A percentile compares a stretch with the other conserved stretches of the same genome.
Conservation (phyloP, 2,329 filamentous ascomycete species). For the Neonectria ditissima region DNA sequence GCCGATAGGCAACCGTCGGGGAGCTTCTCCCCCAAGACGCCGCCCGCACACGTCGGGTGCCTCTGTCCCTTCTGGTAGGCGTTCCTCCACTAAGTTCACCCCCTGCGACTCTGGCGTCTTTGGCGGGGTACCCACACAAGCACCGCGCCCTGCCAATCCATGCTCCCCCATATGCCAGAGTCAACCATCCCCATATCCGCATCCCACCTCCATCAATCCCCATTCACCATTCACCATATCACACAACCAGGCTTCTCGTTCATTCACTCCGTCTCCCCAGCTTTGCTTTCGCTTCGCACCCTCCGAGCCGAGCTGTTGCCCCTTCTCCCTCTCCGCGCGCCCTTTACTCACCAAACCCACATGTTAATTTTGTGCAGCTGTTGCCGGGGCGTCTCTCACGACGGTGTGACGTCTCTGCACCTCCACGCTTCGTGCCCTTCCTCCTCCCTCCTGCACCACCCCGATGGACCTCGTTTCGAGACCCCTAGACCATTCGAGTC, state of each 20-base stretch:
- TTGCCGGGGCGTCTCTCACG: constrained; percentile 66
- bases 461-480: constrained; percentile 67
- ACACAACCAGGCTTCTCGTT: constrained; percentile 22
- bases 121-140: constrained; percentile 54
- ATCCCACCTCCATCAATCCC: constrained; percentile 40
- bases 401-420: constrained; percentile 63
- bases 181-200: constrained; percentile 40
- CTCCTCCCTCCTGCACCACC: constrained; percentile 51
- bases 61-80: constrained; percentile 14
- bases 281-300: constrained; percentile 11
- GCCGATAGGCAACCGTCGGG: constrained; percentile 8
- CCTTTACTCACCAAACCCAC: constrained; percentile 54
- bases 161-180: constrained; percentile 42
- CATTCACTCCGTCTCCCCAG: constrained; percentile 24
- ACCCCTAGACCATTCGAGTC: constrained; percentile 65
- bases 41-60: neutral
- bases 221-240: constrained; percentile 29
- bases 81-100: constrained; percentile 32
- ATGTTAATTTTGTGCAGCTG: constrained; percentile 68
- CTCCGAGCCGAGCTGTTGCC: constrained; percentile 29
- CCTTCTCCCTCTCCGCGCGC: constrained; percentile 37
- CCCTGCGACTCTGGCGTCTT: constrained; percentile 34
- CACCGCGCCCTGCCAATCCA: constrained; percentile 51
- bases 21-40: constrained; percentile 8
- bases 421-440: constrained; percentile 56